phyloP scores from a whole-genome alignment of 140 eudicot genomes.

The Ambrosia hybrid region DNA sequence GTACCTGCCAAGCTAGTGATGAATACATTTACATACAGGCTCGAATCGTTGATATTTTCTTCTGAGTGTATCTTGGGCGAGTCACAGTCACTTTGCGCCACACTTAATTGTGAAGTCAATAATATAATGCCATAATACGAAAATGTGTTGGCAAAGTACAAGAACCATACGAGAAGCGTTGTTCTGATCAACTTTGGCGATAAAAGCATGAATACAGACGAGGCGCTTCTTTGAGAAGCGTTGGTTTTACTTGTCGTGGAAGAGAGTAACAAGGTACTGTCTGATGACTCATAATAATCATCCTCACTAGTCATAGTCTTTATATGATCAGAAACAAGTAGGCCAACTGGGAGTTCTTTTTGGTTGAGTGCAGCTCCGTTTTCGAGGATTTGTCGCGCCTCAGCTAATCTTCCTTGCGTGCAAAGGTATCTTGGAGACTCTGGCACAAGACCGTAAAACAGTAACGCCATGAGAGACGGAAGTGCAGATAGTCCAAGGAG shows the following conservation, averaged over 20 bases:
- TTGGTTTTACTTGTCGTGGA: slow-evolving; percentile 18
- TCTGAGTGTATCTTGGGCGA: slow-evolving; percentile 19
- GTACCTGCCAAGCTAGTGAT: slow-evolving; percentile 94
- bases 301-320: slow-evolving; percentile 21
- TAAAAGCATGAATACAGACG: slow-evolving; percentile 43
- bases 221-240: slow-evolving; percentile 17
- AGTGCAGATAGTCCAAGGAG: slow-evolving; percentile 64
- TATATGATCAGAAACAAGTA: slow-evolving; percentile 49
- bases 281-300: slow-evolving; percentile 36
- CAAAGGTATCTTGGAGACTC: slow-evolving; percentile 85
- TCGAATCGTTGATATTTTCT: slow-evolving; percentile 31
- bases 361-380: slow-evolving; percentile 53
- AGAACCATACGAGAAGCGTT: slow-evolving; percentile 69
- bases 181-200: slow-evolving; percentile 56
- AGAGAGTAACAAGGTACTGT: slow-evolving; percentile 43
- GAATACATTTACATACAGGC: slow-evolving; percentile 65
- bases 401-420: slow-evolving; percentile 50
- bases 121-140: slow-evolving; percentile 75
- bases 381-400: slow-evolving; percentile 50
- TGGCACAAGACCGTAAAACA: slow-evolving; percentile 51
- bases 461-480: slow-evolving; percentile 53
- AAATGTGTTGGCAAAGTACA: slow-evolving; percentile 81
- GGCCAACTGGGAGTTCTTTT: slow-evolving; percentile 56
- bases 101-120: slow-evolving; percentile 81
- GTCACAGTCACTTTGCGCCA: slow-evolving; percentile 50